Evolutionary conservation across 768 basidiomycete genomes (phyloP), one percentile per base, ranked within the genome.

Genomic region (Pleurotus ostreatus): DNA sequence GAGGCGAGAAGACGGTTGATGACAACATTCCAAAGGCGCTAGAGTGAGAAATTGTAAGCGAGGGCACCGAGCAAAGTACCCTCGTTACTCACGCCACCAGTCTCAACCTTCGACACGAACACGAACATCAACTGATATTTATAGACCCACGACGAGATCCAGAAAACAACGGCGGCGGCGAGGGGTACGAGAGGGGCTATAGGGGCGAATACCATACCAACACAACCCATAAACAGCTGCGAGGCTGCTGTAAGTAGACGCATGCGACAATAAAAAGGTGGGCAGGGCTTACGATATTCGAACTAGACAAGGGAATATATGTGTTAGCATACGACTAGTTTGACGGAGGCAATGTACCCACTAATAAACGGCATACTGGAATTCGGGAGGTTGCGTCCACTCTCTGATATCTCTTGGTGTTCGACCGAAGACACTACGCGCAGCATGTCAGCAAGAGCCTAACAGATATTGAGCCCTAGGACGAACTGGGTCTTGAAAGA

Each of bases 111-210:
- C 5, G 94, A 85, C 47, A 92, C 74, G 66, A 81, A 95, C 56
- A 96, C 92, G 69, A 96, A 98, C 86, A 98, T 94, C 49, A 98
- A 77, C 74, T 95, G 90, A 65, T 98, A 98, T 73, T 98, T 99
- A 78, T 95, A 93, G 18, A 92, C 89, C 78, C 85, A 85, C 4
- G 87, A 89, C 59, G 83, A 83, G 64, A 88, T 74, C 91, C 94
- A 98, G 69, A 94, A 90, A 18, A 97, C 92, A 30, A 88, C 67
- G 2, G 87, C 86, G 11, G 86, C 92, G 15, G 89, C 91, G 23
- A 94, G 77, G 7, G 80, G 81, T 13, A 99, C 94, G 26, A 98
- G 72, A 1, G 97, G 97, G 0, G 96, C 95, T 5, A 99, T 74
- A 12, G 96, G 96, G 0, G 96, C 94, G 65, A 98, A 98, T 15